Base-by-base conservation (phyloP, 768 basidiomycete genomes). In the Coprinopsis sp. region DNA sequence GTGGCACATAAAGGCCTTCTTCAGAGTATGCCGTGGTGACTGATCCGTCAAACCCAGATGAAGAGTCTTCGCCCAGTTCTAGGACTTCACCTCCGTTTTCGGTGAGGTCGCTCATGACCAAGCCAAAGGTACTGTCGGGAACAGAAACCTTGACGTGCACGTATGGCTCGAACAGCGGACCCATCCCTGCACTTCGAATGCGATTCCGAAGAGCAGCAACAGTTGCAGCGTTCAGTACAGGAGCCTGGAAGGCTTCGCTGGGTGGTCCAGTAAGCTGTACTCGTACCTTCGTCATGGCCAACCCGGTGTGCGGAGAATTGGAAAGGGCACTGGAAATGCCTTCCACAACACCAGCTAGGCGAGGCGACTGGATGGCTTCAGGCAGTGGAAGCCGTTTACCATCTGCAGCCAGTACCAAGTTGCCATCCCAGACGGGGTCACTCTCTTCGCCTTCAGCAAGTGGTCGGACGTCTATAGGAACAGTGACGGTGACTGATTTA, bases 91-190 rank as follows among this genome's bases (percentile, higher is more conserved):
- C 89, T 2, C 81, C 79, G 50, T 84, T 77, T 59, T 91, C 89
- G 8, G 84, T 86, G n/a, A 93, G 66, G 55, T 93, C 91, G 57
- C 84, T 88, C 37, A 91, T 78, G 18, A 87, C 80, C 55, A 81
- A 87, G 19, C 91, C 89, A 2, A 92, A 67, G 47, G 71, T 72
- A 49, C 82, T 78, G 52, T 84, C 83, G 21, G 71, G 69, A 6
- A 89, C 79, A 13, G 77, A 77, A 37, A 89, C 72, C 54, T 82
- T 89, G 52, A 91, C 67, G 24, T 67, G 66, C 21, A 89, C 73
- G 53, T 79, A 92, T 8, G 91, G 90, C 58, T 93, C 91, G 62
- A 91, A 72, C 33, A 93, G 63, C 3, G 85, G 73, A 1, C 90
- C 91, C 56, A 79, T 72, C 8, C 84, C 84, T 3, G 80, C 78